Conservation (phyloP, 371 early-diverging fungal species). For the Mucor saturninus region DNA sequence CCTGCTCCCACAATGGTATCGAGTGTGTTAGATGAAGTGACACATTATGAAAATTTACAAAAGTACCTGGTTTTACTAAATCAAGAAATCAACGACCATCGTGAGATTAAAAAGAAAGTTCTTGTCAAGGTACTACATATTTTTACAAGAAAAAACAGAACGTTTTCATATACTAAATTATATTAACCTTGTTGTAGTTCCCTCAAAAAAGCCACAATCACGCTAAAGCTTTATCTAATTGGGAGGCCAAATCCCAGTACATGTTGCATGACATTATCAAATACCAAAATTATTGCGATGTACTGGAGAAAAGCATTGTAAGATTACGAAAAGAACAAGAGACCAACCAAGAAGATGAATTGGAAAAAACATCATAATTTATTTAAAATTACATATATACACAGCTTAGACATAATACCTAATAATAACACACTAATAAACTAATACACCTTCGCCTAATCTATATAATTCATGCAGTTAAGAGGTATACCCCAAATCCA, state of each 20-base stretch:
- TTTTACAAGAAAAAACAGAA: not conserved
- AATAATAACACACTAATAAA: too few relatives aligned
- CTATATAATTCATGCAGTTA: too few relatives aligned
- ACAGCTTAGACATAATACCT: too few relatives aligned
- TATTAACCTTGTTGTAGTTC: slow-evolving; percentile 40
- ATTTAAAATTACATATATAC: not conserved
- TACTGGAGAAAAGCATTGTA: slow-evolving; percentile 67
- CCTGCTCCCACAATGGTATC: slow-evolving; percentile 45
- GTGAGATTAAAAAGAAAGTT: slow-evolving; percentile 44
- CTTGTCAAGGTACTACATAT: slow-evolving; percentile 28
- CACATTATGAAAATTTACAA: slow-evolving; percentile 32
- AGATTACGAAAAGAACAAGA: slow-evolving; percentile 7
- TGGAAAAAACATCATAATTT: not conserved
- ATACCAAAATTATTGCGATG: slow-evolving; percentile 84
- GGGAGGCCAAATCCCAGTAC: slow-evolving; percentile 87
- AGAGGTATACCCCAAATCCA: too few relatives aligned
- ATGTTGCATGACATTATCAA: slow-evolving; percentile 87
- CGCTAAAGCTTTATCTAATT: slow-evolving; percentile 79
- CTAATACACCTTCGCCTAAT: too few relatives aligned
- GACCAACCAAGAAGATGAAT: not conserved
- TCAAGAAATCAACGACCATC: slow-evolving; percentile 45
- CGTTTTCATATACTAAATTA: not conserved
- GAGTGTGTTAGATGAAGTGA: slow-evolving; percentile 33
- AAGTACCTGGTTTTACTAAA: slow-evolving; percentile 36
- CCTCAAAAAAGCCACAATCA: slow-evolving; percentile 60